Base-by-base conservation (phyloP, 2,329 filamentous ascomycete genomes). In the Diaporthe sp. region DNA sequence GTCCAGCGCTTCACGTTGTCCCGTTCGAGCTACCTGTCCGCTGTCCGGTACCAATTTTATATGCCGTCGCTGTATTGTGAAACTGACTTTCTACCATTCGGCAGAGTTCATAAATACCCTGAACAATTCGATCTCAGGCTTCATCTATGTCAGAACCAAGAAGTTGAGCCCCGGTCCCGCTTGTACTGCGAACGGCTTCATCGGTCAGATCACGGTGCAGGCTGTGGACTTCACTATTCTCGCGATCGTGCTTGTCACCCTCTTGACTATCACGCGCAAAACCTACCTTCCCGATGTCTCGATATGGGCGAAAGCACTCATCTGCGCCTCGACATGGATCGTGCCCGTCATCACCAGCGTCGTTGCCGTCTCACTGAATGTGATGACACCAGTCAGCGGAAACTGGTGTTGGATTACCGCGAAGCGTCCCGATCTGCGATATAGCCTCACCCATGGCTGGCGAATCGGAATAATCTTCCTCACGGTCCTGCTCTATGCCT, bases 341-440 rank as follows among this genome's bases (percentile, higher is more conserved):
- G 77, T 85, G 2, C 83, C 85, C 15, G 60, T 84, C 5, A 81
- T 83, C 22, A 86, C 85, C 2, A 83, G 83, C 77, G 76, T 78
- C 67, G 78, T 78, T 17, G 81, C 78, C 50, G 77, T 82, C 38
- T 80, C 58, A 22, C 77, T 82, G 75, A 72, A 79, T 33, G 76
- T 76, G 8, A 81, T 83, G 70, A 80, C 79, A 1, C 83, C 81
- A 7, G 83, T 86, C 1, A 84, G 84, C 38, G 40, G 38, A 4
- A 69, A 87, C 72, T 87, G 86, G 86, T 87, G 86, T 78, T 87
- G 85, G 85, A 87, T 87, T 72, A 78, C 81, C 19, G 75, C 79
- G 19, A 76, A 80, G 4, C 78, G 82, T 19, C 75, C 80, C n/a
- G 82, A 82, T 19, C 79, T 86, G 19, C 83, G 86, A 35, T 87